Percentiles rank a stretch among this genome's conserved stretches.
phyloP scores from a whole-genome alignment of 768 basidiomycete species.

The Leccinum olivaceopallidum region DNA sequence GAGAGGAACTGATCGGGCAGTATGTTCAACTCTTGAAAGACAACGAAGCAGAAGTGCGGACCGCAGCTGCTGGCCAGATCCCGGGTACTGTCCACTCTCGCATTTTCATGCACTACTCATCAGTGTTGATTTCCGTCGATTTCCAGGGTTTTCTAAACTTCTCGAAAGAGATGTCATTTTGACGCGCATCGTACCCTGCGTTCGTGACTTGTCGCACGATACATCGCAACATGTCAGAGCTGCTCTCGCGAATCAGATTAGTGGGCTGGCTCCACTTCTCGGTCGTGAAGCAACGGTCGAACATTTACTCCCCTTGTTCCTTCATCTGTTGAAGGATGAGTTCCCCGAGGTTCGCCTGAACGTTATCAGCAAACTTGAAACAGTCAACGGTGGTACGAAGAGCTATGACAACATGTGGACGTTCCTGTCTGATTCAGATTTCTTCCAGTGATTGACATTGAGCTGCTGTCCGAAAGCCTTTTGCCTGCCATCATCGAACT shows the following conservation, averaged over 20 bases:
- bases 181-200: constrained; percentile 90
- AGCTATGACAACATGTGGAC: neutral
- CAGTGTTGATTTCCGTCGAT: constrained; percentile 11
- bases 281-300: constrained; percentile 94
- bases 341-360: constrained; percentile 98
- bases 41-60: constrained; percentile 97
- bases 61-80: constrained; percentile 94
- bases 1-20: constrained; percentile 91
- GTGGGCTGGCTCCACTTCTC: constrained; percentile 91
- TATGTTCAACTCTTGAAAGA: constrained; percentile 95
- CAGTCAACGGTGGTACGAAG: constrained; percentile 81
- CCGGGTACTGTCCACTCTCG: constrained; percentile 61
- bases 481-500: constrained; percentile 97
- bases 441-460: constrained; percentile 90
- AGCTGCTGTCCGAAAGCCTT: constrained; percentile 89
- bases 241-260: constrained; percentile 93
- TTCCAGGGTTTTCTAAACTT: constrained; percentile 87
- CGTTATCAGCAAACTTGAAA: constrained; percentile 98
- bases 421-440: constrained; percentile 12
- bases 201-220: constrained; percentile 91
- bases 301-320: constrained; percentile 93
- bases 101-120: neutral
- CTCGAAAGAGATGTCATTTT: constrained; percentile 94
- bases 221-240: constrained; percentile 96
- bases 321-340: constrained; percentile 96